Conservation (phyloP, 1,284 basidiomycete species). For the Pterulicium gracile region DNA sequence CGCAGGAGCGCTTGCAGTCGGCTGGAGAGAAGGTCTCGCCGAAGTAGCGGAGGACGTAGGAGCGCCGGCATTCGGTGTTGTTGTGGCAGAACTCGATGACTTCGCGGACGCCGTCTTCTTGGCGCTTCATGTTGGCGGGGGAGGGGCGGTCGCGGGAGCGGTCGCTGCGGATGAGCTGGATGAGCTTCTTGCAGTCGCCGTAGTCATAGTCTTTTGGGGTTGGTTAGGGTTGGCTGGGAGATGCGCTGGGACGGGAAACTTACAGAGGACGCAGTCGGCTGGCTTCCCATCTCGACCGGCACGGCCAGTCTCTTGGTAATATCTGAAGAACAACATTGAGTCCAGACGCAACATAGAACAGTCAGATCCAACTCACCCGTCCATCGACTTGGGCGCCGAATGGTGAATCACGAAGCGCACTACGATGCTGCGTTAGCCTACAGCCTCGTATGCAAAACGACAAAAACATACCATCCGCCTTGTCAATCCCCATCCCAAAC, state of each 20-base stretch:
- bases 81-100: constrained; percentile 52
- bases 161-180: constrained; percentile 43
- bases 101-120: constrained; percentile 41
- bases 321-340: constrained; percentile 24
- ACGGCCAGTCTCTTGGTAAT: constrained; percentile 81
- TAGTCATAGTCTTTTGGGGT: constrained; percentile 39
- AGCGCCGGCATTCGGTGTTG: constrained; percentile 55
- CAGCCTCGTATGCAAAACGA: neutral
- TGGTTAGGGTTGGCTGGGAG: neutral
- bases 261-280: constrained; percentile 54
- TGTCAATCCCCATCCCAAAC: constrained; percentile 90
- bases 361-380: constrained; percentile 32
- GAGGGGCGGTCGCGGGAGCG: constrained; percentile 20
- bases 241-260: constrained; percentile 9
- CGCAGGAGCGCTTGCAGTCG: constrained; percentile 38
- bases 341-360: neutral
- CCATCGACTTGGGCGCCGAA: constrained; percentile 57
- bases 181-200: constrained; percentile 36
- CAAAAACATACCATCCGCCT: constrained; percentile 49
- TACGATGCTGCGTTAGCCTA: constrained; percentile 15
- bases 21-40: constrained; percentile 27
- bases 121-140: constrained; percentile 39
- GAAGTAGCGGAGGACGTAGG: constrained; percentile 43
- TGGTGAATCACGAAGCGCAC: constrained; percentile 77
- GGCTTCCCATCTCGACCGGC: constrained; percentile 70